phyloP scores from a whole-genome alignment of 768 basidiomycete genomes.

The Wakefieldia striispora region DNA sequence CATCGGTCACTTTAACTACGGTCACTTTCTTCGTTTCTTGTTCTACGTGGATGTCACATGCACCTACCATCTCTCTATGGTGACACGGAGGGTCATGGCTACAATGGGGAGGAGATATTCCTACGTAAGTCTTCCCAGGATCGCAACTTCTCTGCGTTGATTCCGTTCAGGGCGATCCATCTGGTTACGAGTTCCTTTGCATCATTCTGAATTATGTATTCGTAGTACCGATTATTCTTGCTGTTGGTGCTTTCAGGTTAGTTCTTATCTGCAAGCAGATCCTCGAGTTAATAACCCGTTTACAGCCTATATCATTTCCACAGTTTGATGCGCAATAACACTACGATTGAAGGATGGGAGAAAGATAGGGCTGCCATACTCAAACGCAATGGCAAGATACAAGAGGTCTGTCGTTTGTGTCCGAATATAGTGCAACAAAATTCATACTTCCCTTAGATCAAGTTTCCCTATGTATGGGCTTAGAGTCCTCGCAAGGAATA shows the following conservation, averaged over 20 bases:
- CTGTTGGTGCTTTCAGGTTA: constrained; percentile 90
- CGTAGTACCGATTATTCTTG: constrained; percentile 81
- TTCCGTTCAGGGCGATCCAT: constrained; percentile 59
- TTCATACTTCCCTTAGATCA: constrained; percentile 48
- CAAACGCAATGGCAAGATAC: constrained; percentile 80
- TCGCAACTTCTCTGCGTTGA: neutral
- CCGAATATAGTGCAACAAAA: neutral
- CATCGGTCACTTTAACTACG: constrained; percentile 90
- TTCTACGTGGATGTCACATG: constrained; percentile 92
- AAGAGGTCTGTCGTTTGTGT: constrained; percentile 48
- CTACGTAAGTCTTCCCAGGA: constrained; percentile 45
- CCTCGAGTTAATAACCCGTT: constrained; percentile 12
- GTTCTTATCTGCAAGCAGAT: neutral
- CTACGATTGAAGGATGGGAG: constrained; percentile 98
- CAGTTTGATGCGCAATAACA: constrained; percentile 73
- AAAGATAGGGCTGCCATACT: constrained; percentile 92
- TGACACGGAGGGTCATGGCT: constrained; percentile 60
- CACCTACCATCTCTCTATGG: constrained; percentile 82
- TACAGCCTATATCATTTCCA: constrained; percentile 84
- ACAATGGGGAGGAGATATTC: constrained; percentile 39
- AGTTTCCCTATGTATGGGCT: constrained; percentile 84
- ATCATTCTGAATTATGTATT: constrained; percentile 85
- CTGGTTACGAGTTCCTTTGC: constrained; percentile 69
- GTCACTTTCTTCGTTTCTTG: constrained; percentile 86
- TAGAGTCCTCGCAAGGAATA: neutral